Conservation (phyloP, 2,329 filamentous ascomycete species). For the Sclerotinia borealis region DNA sequence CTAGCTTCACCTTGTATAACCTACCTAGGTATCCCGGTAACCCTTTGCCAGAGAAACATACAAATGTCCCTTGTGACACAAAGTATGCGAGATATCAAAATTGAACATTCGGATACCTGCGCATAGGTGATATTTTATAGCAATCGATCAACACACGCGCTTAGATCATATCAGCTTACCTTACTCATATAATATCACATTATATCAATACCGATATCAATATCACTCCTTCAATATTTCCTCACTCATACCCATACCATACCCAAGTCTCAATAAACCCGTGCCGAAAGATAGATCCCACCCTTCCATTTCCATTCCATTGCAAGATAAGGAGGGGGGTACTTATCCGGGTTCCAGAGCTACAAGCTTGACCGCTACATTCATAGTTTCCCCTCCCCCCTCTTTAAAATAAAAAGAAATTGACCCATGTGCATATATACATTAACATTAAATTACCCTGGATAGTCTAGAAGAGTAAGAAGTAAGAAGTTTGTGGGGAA, state of each 20-base stretch:
- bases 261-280: not conserved
- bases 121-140: not conserved
- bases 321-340: not conserved
- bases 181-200: not conserved
- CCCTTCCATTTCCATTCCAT: not conserved
- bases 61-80: not conserved
- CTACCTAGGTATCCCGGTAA: not conserved
- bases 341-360: not conserved
- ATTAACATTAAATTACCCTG: not conserved
- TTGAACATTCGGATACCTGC: not conserved
- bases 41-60: not conserved
- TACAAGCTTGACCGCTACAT: constrained; percentile 13
- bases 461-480: not conserved
- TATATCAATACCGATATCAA: not conserved
- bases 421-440: not conserved
- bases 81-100: not conserved
- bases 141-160: not conserved
- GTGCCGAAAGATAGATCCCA: not conserved
- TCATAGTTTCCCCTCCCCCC: not conserved
- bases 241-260: too few species aligned
- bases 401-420: too few species aligned
- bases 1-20: not conserved
- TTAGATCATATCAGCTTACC: constrained; percentile 14
- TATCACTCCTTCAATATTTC: not conserved
- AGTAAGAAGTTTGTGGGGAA: constrained; percentile 8